Evolutionary conservation across 208 protist species (phyloP).

Genomic region (Acanthamoeba triangularis): DNA sequence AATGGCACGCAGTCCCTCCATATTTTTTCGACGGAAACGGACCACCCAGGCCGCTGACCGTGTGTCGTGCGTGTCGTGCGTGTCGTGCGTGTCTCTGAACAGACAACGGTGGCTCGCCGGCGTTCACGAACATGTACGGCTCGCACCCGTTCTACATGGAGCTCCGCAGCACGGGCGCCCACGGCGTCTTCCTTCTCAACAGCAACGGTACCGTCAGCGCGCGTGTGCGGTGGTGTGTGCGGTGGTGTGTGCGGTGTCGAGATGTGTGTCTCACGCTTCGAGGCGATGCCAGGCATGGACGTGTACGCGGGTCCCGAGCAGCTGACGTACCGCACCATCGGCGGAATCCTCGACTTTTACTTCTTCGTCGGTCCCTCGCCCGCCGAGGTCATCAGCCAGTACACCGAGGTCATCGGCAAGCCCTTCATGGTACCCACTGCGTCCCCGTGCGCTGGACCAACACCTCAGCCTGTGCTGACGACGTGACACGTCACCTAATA

Average conservation of each 20-base stretch:
- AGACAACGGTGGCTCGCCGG: constrained; percentile 66
- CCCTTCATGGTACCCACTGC: constrained; percentile 85
- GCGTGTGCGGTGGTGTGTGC: not conserved
- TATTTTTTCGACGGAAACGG: not conserved
- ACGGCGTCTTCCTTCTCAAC: constrained; percentile 91
- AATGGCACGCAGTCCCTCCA: not conserved
- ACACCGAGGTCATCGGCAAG: constrained; percentile 90
- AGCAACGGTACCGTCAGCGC: constrained; percentile 88
- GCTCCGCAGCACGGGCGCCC: constrained; percentile 18
- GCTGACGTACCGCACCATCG: constrained; percentile 88
- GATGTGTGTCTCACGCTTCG: not conserved
- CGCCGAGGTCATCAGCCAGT: constrained; percentile 88
- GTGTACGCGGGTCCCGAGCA: constrained; percentile 73
- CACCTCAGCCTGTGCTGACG: not conserved
- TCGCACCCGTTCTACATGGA: constrained; percentile 91
- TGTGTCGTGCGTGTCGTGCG: not conserved
- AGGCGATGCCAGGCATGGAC: constrained; percentile 87
- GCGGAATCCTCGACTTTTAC: constrained; percentile 90
- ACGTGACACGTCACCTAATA: constrained; percentile 91
- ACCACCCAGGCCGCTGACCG: not conserved
- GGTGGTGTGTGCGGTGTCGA: not conserved
- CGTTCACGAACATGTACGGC: constrained; percentile 87
- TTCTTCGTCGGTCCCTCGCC: constrained; percentile 91
- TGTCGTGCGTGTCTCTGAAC: not conserved
- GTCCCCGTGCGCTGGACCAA: constrained; percentile 81